These are phyloP conservation scores for Radiomyces spectabilis DNA, from an alignment of 192 early-diverging fungal species.

Conservation along the genomic window DNA sequence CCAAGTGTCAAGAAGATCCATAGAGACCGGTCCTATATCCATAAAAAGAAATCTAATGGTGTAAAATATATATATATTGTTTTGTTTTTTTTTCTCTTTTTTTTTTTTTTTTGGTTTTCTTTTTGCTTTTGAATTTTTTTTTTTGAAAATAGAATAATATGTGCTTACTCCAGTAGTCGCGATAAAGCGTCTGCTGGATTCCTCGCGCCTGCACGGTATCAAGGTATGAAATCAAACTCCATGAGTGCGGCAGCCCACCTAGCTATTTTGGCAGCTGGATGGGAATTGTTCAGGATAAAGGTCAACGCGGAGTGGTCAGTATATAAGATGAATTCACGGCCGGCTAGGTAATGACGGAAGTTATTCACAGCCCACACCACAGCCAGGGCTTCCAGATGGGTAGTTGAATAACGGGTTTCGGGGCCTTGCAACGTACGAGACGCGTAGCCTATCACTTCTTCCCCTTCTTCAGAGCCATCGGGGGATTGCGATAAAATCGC, in stretches of 20 bases:
- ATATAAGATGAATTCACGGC: neutral
- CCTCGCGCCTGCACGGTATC: too few species aligned
- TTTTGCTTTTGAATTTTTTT: neutral
- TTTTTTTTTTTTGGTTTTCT: neutral
- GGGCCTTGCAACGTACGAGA: neutral
- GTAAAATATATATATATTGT: too few species aligned
- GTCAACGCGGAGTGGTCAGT: too few species aligned
- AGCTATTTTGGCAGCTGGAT: neutral
- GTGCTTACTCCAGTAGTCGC: neutral
- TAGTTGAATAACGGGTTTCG: neutral
- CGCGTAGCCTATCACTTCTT: neutral
- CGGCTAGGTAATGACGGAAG: conserved; percentile 1
- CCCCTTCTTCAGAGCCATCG: neutral
- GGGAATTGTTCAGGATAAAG: neutral
- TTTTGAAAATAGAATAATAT: neutral
- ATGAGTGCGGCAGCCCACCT: too few species aligned
- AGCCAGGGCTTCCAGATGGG: neutral
- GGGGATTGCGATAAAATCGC: conserved; percentile 2
- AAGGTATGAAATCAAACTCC: neutral
- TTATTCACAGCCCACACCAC: neutral
- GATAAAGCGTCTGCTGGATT: neutral
- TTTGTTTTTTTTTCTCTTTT: neutral
- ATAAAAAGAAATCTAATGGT: too few species aligned
- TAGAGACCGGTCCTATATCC: too few species aligned
- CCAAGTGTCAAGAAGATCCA: too few species aligned